Base-by-base conservation (phyloP, 805 yeast genomes). In the Metschnikowia koreensis region DNA sequence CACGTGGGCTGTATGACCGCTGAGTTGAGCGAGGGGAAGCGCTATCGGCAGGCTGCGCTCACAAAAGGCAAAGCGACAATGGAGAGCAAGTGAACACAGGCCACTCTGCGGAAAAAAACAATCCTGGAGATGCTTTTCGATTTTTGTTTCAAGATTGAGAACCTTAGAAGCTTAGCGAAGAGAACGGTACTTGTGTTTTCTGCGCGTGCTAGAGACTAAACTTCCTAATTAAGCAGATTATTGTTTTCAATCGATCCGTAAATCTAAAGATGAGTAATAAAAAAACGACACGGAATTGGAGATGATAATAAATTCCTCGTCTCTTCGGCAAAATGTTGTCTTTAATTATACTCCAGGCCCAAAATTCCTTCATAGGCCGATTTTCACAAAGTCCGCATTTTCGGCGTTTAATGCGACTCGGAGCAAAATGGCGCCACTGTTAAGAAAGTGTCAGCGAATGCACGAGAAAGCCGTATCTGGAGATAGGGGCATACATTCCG, bases 371-470 rank as follows among this genome's bases (percentile, higher is more conserved):
- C 42, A 33, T 38, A 28, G 43, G 43, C 42, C 48, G 33, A 39
- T 31, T 34, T 34, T 47, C 45, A 47, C 41, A 41, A 36, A 39
- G 52, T 38, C 43, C 48, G 42, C 36, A 16, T 22, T 38, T 28
- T 36, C 44, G 46, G 50, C 29, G 41, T 13, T 28, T n/a, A 28
- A 17, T 47, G 55, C 52, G 48, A 51, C 29, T 48, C 55, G 55
- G 55, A 49, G 55, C 52, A 48, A 48, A 41, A 51, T 51, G 55
- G 55, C 52, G 55, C 52, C 49, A 51, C 55, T 28, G 49, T 38
- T 13, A 2, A 27, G 37, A 16, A 26, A 10, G 48, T 10, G 15
- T 17, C 17, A 16, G 45, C 41, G 41, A 44, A 27, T 44, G 40
- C 39, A 6, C 44, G 52, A 39, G 41, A 48, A 43, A 42, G 37